Evolutionary conservation across 2,329 filamentous ascomycete genomes (phyloP), one percentile per base, ranked within the genome.

Genomic region (Penicillium sp.): DNA sequence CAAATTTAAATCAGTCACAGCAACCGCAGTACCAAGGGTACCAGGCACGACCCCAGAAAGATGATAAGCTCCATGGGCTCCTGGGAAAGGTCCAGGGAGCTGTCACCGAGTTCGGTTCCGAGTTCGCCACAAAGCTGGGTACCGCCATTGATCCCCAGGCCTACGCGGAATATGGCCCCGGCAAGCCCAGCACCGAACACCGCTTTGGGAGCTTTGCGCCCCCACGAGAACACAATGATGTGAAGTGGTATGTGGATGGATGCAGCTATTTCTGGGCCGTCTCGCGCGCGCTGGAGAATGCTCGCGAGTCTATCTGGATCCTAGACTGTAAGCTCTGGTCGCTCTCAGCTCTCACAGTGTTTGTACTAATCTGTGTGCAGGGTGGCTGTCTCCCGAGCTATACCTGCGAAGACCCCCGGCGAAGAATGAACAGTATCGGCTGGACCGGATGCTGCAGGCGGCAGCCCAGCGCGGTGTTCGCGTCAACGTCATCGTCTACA

Each of bases 221-320:
- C 1, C 77, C 83, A 56, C 78, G 85, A 14, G 77, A 78, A 20
- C 84, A 84, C 41, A 83, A 88, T 58, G 72, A 81, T 48, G 81
- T 79, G 47, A 94, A 94, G 72, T 94, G 88, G 87, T 90, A 85
- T 65, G 86, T 93, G 13, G 87, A 93, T 59, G 87, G 84, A 5
- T 87, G 84, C 60, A 80, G 81, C 7, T 93, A 94, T 62, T 89
- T 94, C 71, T 89, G 82, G 75, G 88, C 89, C 10, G 86, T 94
- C 1, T 87, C 83, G 18, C 73, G 83, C 48, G 88, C 89, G 2
- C 69, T 94, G 35, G 84, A 93, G 68, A 81, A 79, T 57, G 88
- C 88, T 2, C 76, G 73, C 49, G 80, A 91, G 53, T 85, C 78
- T 28, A 84, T 94, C 53, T 90, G 85, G 77, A 94, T 94, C 50